Base-by-base conservation (phyloP, 331 rosid species). In the Telfairia occidentalis region DNA sequence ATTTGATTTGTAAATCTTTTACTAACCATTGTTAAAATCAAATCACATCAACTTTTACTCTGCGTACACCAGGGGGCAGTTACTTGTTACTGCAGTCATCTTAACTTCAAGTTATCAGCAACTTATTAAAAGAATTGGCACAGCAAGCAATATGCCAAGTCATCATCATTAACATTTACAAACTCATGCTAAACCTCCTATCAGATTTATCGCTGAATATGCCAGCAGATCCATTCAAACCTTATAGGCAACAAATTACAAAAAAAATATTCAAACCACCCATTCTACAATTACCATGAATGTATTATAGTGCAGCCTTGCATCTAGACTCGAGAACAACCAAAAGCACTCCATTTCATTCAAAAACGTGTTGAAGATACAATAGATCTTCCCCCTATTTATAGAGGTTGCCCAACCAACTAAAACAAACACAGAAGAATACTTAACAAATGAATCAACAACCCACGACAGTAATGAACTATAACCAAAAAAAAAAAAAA, bases 11-110 rank as follows among this genome's bases (percentile, higher is more conserved):
- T 35, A 64, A 64, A 64, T 19, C 72, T 64, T 34, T 64, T 35
- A 64, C 53, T 38, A 40, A 2, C 35, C 35, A 66, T 12, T 66
- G 23, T 23, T 66, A 40, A 40, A 2, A 37, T 38, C 16, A 40
- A 66, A 40, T 1, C 52, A 21, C n/a, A 40, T 24, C 52, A 66
- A 66, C 30, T 66, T 66, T 64, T 64, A 64, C 72, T 64, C 72
- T 63, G 7, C 50, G 0, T 37, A 64, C 49, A n/a, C 72, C 49
- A 37, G 45, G 43, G 69, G 34, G 32, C 12, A 61, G 26, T 61
- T 61, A 7, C 26, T 16, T 30, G 43, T 18, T 61, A 61, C 69
- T 32, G 69, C 45, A 32, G 13, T 61, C 69, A 32, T 60, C 69
- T 15, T 7, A 61, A 7, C 69, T 32, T 32, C 69, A 64, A 64